Base-by-base conservation (phyloP, 164 flowering plant genomes). In the Vitis rupestris region DNA sequence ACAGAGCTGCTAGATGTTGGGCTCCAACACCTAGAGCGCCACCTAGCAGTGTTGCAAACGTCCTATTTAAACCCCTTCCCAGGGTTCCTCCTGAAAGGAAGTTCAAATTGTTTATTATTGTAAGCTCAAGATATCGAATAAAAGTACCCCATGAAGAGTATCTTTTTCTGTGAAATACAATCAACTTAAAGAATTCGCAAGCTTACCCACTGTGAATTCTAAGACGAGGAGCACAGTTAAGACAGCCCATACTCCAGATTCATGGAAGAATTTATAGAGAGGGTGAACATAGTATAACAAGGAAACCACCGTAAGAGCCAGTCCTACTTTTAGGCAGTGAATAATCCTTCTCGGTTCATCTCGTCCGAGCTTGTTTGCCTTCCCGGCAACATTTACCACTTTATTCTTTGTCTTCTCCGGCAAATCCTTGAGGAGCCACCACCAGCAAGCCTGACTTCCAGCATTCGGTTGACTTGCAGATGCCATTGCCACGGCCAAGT, bases 181-280 rank as follows among this genome's bases (percentile, higher is more conserved):
- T 10, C 4, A 37, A 56, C 71, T 56, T 23, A 23, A 1, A 23
- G 27, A 23, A 23, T 23, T 23, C 0, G 27, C 27, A 23, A 23
- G 27, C 27, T 23, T 72, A 76, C 82, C 82, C 0, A 76, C 82
- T 27, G 76, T 65, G 68, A 71, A 76, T 31, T 80, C 80, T 19
- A 74, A 74, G 47, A 76, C 78, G 56, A 80, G 78, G 0, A 76
- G 72, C 1, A 80, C 82, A 27, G 82, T 80, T 54, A 80, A 53
- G 0, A 80, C 68, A 47, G 82, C 82, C 82, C 80, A 80, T 66
- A 71, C 74, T 49, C 76, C 78, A 27, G 66, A 59, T 30, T 14
- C 65, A 10, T 78, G 80, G 23, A 80, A 80, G 57, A 47, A 47
- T 3, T 74, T 59, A 19, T 80, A 80, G 14, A 77, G 65, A 8